Evolutionary conservation across 495 filamentous ascomycete genomes (phyloP).

Genomic region (Thermothielavioides terrestris): DNA sequence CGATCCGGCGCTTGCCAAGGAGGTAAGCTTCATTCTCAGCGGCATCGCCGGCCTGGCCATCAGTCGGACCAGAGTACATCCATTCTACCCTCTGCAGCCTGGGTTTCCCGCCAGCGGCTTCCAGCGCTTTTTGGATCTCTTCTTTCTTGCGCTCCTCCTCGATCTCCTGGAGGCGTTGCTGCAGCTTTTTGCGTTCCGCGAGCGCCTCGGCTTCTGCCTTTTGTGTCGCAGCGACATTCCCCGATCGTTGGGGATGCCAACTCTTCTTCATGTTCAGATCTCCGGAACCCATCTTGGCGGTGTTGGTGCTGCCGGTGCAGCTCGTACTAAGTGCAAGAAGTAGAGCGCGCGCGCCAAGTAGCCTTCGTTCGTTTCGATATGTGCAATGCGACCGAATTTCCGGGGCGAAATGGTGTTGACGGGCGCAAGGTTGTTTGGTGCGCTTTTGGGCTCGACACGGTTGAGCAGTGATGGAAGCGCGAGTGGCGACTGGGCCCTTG

Average conservation of each 20-base stretch:
- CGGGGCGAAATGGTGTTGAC: neutral
- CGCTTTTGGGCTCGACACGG: neutral
- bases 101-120: conserved; percentile 73
- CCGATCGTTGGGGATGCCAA: conserved; percentile 57
- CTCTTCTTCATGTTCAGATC: conserved; percentile 96
- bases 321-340: neutral
- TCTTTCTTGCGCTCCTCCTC: conserved; percentile 89
- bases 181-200: conserved; percentile 85
- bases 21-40: conserved; percentile 94
- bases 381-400: neutral
- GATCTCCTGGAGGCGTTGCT: conserved; percentile 77
- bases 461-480: neutral
- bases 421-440: neutral
- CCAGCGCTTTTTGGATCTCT: conserved; percentile 83
- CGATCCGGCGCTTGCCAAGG: conserved; percentile 84
- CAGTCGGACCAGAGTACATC: conserved; percentile 89
- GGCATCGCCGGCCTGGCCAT: conserved; percentile 67
- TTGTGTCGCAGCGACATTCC: conserved; percentile 29
- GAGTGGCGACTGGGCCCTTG: conserved; percentile 7
- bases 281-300: conserved; percentile 62
- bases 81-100: conserved; percentile 79
- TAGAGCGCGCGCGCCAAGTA: neutral
- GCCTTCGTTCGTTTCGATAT: no score
- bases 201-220: conserved; percentile 75
- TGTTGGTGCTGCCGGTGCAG: conserved; percentile 15